phyloP scores from a whole-genome alignment of 768 basidiomycete species.

The Clavaria fumosa region DNA sequence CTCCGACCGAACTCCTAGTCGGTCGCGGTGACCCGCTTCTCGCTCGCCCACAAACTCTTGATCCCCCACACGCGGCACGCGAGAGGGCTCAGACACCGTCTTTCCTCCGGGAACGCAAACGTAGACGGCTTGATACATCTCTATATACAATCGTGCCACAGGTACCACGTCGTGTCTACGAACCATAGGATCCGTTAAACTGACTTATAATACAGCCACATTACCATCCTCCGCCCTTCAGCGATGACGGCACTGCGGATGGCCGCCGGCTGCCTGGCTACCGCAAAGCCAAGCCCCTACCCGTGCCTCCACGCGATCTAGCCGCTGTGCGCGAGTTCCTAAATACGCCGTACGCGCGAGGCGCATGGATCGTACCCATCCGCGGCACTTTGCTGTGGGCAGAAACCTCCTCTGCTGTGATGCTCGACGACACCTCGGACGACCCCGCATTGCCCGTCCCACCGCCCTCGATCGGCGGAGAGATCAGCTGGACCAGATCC shows the following conservation, averaged over 20 bases:
- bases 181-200: no score
- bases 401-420: constrained; percentile 25
- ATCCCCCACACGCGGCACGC: background rate
- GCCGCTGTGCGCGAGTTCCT: constrained; percentile 15
- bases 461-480: constrained; percentile 6
- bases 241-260: constrained; percentile 10
- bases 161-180: background rate
- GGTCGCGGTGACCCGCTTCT: background rate
- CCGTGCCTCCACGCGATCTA: constrained; percentile 22
- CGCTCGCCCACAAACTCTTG: background rate
- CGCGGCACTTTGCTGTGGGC: constrained; percentile 38
- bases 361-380: constrained; percentile 43
- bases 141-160: background rate
- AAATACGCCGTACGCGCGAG: constrained; percentile 22
- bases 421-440: constrained; percentile 19
- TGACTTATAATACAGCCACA: constrained; percentile 19
- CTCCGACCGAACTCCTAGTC: background rate
- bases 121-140: background rate
- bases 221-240: constrained; percentile 16
- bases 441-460: constrained; percentile 5
- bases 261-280: constrained; percentile 18
- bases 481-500: constrained; percentile 32
- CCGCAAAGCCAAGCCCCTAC: constrained; percentile 20
- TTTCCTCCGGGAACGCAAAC: background rate
- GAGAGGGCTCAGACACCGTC: background rate